Evolutionary conservation across 306 rosid genomes (phyloP).

Genomic region (Sophora flavescens): DNA sequence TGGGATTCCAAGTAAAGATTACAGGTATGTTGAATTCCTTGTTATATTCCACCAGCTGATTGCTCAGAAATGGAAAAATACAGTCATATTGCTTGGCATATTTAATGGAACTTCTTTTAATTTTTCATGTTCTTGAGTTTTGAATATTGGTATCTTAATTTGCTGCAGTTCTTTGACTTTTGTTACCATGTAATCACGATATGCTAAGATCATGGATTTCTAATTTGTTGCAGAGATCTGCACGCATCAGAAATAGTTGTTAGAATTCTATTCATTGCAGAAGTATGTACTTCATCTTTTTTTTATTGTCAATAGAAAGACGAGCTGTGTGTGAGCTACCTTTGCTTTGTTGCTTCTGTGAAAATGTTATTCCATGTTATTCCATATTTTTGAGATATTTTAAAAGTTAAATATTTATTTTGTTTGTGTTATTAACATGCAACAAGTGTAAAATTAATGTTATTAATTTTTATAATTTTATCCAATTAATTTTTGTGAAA

Average conservation of each 20-base stretch:
- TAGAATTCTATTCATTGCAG: conserved; percentile 8
- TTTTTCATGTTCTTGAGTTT: conserved; percentile 10
- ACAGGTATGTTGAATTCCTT: conserved; percentile 58
- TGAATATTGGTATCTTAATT: conserved; percentile 9
- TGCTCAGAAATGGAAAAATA: conserved; percentile 5
- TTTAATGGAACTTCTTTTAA: neutral
- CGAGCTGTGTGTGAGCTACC: too few relatives aligned
- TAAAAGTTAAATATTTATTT: too few relatives aligned
- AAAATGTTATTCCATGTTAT: too few relatives aligned
- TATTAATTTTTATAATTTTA: too few relatives aligned
- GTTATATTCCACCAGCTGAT: conserved; percentile 7
- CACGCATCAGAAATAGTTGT: conserved; percentile 26
- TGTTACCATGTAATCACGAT: neutral
- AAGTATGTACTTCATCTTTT: too few relatives aligned
- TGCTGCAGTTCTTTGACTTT: neutral
- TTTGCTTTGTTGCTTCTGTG: too few relatives aligned
- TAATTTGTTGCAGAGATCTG: conserved; percentile 21
- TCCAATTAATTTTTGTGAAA: too few relatives aligned
- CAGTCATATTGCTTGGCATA: neutral
- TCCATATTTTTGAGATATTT: too few relatives aligned
- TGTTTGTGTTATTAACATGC: too few relatives aligned
- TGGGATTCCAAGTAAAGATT: conserved; percentile 77
- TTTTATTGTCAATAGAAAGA: too few relatives aligned
- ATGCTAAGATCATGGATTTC: conserved; percentile 19
- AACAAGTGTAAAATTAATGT: too few relatives aligned